Evolutionary conservation across 1,284 basidiomycete species (phyloP).

Genomic region (Cutaneotrichosporon sp.): DNA sequence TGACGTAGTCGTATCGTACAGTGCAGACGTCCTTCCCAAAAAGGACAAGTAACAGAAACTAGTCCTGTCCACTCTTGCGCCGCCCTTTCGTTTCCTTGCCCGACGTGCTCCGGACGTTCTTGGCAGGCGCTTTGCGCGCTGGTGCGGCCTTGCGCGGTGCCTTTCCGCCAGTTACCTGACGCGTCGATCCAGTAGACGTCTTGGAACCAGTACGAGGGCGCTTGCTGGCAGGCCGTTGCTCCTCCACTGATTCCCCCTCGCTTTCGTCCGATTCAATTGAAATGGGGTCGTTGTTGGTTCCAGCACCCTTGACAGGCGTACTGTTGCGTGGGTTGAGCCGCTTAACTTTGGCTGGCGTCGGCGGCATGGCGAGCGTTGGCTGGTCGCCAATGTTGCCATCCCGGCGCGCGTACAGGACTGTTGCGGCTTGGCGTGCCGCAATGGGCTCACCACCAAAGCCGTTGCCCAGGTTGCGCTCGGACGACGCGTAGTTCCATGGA

Average conservation of each 20-base stretch:
- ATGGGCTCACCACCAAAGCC: slow-evolving; percentile 43
- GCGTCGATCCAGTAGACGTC: slow-evolving; percentile 21
- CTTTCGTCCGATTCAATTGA: slow-evolving; percentile 34
- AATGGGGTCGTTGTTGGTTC: slow-evolving; percentile 42
- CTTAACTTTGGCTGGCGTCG: slow-evolving; percentile 16
- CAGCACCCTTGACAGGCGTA: slow-evolving; percentile 21
- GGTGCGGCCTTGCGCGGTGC: slow-evolving; percentile 20
- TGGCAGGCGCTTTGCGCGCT: slow-evolving; percentile 12
- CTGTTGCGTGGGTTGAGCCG: slow-evolving; percentile 12
- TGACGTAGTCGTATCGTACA: not conserved
- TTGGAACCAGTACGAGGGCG: slow-evolving; percentile 25
- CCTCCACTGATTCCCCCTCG: slow-evolving; percentile 23
- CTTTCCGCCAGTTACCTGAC: slow-evolving; percentile 30
- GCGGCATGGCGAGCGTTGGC: slow-evolving; percentile 19
- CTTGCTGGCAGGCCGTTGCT: slow-evolving; percentile 25
- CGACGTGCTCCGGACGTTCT: slow-evolving; percentile 9
- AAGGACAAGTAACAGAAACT: not conserved
- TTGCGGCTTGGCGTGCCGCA: slow-evolving; percentile 32
- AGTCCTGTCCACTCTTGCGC: slow-evolving; percentile 11
- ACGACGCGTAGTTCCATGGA: slow-evolving; percentile 34
- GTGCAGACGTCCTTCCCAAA: not conserved
- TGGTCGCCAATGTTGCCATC: slow-evolving; percentile 13
- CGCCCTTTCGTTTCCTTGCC: slow-evolving; percentile 18
- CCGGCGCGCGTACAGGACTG: slow-evolving; percentile 30
- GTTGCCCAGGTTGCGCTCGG: slow-evolving; percentile 46